Evolutionary conservation across 2,329 filamentous ascomycete genomes (phyloP).

Genomic region (Pleomassaria siparia): DNA sequence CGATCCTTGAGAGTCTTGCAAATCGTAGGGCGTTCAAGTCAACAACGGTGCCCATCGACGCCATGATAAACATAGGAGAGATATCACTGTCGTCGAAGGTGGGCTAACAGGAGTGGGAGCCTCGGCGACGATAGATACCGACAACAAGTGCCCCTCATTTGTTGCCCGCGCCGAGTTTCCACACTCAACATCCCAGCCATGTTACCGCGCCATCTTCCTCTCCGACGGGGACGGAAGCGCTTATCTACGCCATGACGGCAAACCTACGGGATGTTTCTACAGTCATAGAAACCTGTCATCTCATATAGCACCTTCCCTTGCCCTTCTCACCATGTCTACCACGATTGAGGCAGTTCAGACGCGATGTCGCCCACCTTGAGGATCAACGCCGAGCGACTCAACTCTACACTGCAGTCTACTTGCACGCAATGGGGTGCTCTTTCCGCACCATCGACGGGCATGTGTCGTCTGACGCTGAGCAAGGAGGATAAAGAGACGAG

Average conservation of each 20-base stretch:
- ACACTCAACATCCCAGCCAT: constrained; percentile 1
- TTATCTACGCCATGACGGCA: constrained; percentile 17
- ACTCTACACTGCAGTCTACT: constrained; percentile 26
- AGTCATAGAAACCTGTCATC: constrained; percentile 14
- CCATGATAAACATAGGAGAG: neutral
- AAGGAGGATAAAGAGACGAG: constrained; percentile 29
- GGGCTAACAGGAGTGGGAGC: neutral
- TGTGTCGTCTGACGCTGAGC: constrained; percentile 68
- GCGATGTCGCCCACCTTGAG: constrained; percentile 10
- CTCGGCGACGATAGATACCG: constrained; percentile 14
- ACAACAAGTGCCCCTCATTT: constrained; percentile 30
- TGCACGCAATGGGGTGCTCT: constrained; percentile 32
- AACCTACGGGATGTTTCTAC: neutral
- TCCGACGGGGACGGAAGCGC: constrained; percentile 4
- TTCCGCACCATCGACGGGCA: constrained; percentile 57
- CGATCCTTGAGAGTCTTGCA: too few relatives aligned
- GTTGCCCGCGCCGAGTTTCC: constrained; percentile 12
- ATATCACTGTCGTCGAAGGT: constrained; percentile 1
- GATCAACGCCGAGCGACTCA: constrained; percentile 28
- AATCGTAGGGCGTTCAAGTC: too few relatives aligned
- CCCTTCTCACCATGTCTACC: constrained; percentile 6
- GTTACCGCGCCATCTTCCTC: constrained; percentile 14
- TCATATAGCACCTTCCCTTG: constrained; percentile 11
- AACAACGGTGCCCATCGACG: neutral
- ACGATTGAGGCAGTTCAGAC: neutral